Evolutionary conservation across 2,329 filamentous ascomycete species (phyloP).

Genomic region (Colletotrichum sp.): DNA sequence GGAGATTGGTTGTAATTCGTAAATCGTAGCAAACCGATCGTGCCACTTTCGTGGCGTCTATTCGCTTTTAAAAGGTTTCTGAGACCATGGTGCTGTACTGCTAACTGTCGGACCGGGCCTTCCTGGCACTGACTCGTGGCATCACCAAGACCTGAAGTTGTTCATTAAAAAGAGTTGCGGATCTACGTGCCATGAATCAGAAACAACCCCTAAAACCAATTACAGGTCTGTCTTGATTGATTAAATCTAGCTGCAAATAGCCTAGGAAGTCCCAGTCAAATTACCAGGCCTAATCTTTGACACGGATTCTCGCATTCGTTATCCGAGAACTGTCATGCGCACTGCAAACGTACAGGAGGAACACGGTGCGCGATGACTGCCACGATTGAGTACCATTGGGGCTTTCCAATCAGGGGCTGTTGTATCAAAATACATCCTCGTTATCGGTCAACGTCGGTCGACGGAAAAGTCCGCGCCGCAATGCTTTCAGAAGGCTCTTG

Average conservation of each 20-base stretch:
- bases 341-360: not conserved
- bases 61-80: not conserved
- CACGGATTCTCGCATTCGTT: not conserved
- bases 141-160: not conserved
- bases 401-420: not conserved
- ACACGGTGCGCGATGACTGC: too few relatives aligned
- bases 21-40: not conserved
- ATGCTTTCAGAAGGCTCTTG: not conserved
- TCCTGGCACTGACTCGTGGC: not conserved
- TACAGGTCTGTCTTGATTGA: not conserved
- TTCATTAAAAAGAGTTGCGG: not conserved
- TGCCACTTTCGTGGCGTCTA: not conserved
- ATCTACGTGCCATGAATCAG: not conserved
- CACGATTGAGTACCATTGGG: not conserved
- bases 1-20: not conserved
- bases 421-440: not conserved
- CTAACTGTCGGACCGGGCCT: not conserved
- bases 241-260: not conserved
- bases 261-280: not conserved
- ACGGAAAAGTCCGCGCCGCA: not conserved
- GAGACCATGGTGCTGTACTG: not conserved
- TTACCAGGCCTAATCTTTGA: not conserved
- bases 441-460: not conserved
- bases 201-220: not conserved
- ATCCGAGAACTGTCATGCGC: not conserved